Base-by-base conservation (phyloP, 2,329 filamentous ascomycete genomes). In the Colletotrichum phormii region DNA sequence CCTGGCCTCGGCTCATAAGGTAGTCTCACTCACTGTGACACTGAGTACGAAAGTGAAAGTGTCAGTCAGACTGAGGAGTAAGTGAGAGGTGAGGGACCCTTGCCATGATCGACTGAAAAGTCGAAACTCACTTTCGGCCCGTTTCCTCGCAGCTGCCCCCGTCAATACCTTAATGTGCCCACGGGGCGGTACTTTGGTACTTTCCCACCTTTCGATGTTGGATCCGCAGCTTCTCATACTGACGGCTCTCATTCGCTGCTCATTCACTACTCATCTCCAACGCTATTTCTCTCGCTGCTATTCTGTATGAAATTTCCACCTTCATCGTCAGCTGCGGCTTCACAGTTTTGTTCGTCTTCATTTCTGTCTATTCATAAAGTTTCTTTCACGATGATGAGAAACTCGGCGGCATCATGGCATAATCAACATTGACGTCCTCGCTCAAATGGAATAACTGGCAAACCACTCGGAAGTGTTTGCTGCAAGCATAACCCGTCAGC, bases 81-180 rank as follows among this genome's bases (percentile, higher is more conserved):
- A 37, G 12, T 12, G 35, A 37, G 11, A 37, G 37, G n/a, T 22
- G 22, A 49, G 22, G 31, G 9, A 49, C 49, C 37, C 68, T 63
- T 22, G 68, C 49, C 53, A 15, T 57, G 53, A 49, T 59, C 59
- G 53, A 42, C 58, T 68, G 35, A 31, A 68, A 72, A 53, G 35
- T 53, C 35, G 37, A 68, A 72, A 59, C 51, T 53, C 46, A 58
- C 69, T 63, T 68, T 72, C 69, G 69, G 69, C 69, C 69, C 69
- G 64, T 72, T 68, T 72, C 24, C 64, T 51, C n/a, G 11, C 11
- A n/a, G 31, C 22, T 31, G 65, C 29, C 57, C 57, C 57, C 49
- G 26, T 55, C 53, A n/a, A 55, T 26, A 55, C 53, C 42, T 49
- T 49, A 49, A 49, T 49, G 42, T 35, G 18, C 33, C 46, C 33